Evolutionary conservation across 345 rosid species (phyloP).

Genomic region (Populus pruinosa): DNA sequence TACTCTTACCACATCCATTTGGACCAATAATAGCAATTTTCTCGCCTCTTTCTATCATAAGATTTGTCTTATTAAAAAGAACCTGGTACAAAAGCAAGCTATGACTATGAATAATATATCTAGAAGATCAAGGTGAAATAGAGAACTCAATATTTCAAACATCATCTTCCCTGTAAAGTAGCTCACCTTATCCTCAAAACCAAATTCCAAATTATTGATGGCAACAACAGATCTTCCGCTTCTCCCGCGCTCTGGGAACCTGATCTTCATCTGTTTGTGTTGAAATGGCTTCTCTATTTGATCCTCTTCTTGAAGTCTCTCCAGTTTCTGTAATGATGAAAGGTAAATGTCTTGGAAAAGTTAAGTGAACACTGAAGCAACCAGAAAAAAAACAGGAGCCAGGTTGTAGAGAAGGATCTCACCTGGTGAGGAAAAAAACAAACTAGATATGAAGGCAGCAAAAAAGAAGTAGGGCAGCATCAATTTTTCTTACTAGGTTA

Average conservation of each 20-base stretch:
- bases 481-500: background rate
- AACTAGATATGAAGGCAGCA: background rate
- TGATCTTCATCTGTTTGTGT: conserved; percentile 86
- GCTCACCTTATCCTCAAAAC: conserved; percentile 71
- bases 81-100: conserved; percentile 40
- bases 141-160: background rate
- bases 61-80: conserved; percentile 67
- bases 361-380: background rate
- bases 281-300: conserved; percentile 89
- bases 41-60: conserved; percentile 75
- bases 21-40: conserved; percentile 91
- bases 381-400: conserved; percentile 8
- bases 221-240: conserved; percentile 75
- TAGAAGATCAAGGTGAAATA: conserved; percentile 1
- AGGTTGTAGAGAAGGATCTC: background rate
- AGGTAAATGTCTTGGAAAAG: background rate
- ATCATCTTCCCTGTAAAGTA: background rate
- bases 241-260: conserved; percentile 91
- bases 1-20: conserved; percentile 94
- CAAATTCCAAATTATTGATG: conserved; percentile 67
- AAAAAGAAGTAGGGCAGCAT: background rate
- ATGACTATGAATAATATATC: conserved; percentile 9
- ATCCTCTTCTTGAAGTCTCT: conserved; percentile 74
- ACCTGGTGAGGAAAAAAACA: background rate
- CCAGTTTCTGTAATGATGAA: conserved; percentile 58